These are phyloP conservation scores for Paraphaeosphaeria sporulosa DNA, from an alignment of 2,329 filamentous ascomycete species.

Conservation along the genomic window DNA sequence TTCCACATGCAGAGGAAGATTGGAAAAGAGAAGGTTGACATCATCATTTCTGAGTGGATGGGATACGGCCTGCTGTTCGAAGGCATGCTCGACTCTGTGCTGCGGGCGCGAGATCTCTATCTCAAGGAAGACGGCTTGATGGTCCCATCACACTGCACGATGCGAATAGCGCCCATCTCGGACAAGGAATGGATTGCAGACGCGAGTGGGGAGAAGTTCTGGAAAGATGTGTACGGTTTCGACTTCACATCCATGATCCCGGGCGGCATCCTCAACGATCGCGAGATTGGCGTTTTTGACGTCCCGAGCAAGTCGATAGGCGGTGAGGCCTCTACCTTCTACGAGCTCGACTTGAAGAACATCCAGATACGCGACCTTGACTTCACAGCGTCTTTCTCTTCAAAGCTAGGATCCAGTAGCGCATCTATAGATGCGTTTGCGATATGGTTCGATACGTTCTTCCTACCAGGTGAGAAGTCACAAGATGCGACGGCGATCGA, in stretches of 20 bases:
- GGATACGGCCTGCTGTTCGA: constrained; percentile 93
- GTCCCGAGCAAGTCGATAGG: constrained; percentile 38
- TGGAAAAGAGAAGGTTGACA: constrained; percentile 72
- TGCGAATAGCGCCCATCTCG: constrained; percentile 81
- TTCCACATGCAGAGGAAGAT: constrained; percentile 68
- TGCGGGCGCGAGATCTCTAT: constrained; percentile 88
- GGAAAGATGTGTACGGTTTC: constrained; percentile 93
- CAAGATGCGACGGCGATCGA: constrained; percentile 53
- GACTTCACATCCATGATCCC: constrained; percentile 91
- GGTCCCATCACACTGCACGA: constrained; percentile 83
- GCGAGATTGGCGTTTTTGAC: constrained; percentile 43
- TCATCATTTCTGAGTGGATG: constrained; percentile 99
- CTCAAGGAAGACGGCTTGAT: constrained; percentile 81
- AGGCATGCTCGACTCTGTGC: constrained; percentile 92
- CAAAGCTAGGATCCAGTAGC: constrained; percentile 67
- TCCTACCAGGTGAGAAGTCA: constrained; percentile 64
- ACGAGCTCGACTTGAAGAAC: constrained; percentile 78
- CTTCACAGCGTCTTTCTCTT: constrained; percentile 74
- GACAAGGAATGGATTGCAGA: constrained; percentile 81
- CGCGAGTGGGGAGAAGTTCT: constrained; percentile 73
- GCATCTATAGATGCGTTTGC: constrained; percentile 84
- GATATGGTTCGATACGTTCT: constrained; percentile 95
- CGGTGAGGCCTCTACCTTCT: constrained; percentile 70
- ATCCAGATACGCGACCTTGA: constrained; percentile 75
- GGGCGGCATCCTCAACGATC: constrained; percentile 77